A percentile compares a stretch with the other conserved stretches of the same genome.
These are phyloP conservation scores for Flaveria trinervia DNA, from an alignment of 129 eudicot species.

Conservation along the genomic window DNA sequence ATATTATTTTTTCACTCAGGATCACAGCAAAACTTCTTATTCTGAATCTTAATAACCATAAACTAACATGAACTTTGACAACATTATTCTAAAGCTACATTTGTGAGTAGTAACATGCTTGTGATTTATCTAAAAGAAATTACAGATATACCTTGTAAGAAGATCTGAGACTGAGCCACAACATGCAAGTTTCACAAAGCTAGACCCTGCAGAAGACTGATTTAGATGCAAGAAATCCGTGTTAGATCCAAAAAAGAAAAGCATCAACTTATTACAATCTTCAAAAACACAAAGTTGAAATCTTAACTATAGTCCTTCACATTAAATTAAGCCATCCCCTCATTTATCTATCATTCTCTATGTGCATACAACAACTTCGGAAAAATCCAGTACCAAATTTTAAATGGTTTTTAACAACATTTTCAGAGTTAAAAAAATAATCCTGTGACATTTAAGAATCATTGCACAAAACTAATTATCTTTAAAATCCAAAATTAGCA, in stretches of 20 bases:
- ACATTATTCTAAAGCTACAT: neutral
- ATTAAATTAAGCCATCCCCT: constrained; percentile 6
- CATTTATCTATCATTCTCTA: constrained; percentile 13
- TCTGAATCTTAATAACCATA: neutral
- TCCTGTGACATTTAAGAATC: neutral
- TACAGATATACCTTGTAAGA: constrained; percentile 61
- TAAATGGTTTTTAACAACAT: constrained; percentile 2
- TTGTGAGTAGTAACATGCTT: neutral
- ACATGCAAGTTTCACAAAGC: constrained; percentile 72
- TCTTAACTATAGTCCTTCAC: constrained; percentile 9
- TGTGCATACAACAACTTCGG: neutral
- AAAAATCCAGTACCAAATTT: constrained; percentile 18
- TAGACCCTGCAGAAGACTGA: constrained; percentile 68
- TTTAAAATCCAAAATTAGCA: constrained; percentile 13
- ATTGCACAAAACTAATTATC: neutral
- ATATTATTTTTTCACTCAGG: constrained; percentile 3
- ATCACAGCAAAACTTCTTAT: constrained; percentile 7
- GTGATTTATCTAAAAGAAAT: neutral
- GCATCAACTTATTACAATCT: constrained; percentile 1
- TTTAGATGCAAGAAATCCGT: constrained; percentile 21
- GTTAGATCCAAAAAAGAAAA: constrained; percentile 29
- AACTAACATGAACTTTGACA: neutral
- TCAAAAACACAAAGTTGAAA: neutral
- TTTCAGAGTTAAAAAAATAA: neutral
- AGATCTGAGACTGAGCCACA: constrained; percentile 79